Percentiles rank a stretch among this genome's conserved stretches.
These are phyloP conservation scores for Xylaria sp. DNA, from an alignment of 2,329 filamentous ascomycete species.

Conservation along the genomic window DNA sequence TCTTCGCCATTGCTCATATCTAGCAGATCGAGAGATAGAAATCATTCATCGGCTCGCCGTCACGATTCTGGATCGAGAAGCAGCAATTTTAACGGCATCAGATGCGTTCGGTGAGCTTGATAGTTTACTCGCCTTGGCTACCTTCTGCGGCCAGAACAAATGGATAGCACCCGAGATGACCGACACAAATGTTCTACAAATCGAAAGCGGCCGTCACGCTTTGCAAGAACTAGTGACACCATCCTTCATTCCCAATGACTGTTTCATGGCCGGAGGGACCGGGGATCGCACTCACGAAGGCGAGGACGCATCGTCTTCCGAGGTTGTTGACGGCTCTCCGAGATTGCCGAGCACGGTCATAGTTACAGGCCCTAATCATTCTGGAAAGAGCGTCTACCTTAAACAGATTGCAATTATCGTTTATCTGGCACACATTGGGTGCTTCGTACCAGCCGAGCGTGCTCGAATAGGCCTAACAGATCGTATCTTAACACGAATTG, in stretches of 20 bases:
- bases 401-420: constrained; percentile 93
- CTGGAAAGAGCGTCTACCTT: constrained; percentile 94
- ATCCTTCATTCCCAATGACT: constrained; percentile 85
- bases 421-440: constrained; percentile 91
- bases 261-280: constrained; percentile 71
- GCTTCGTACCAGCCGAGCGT: constrained; percentile 83
- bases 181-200: constrained; percentile 73
- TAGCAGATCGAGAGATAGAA: constrained; percentile 83
- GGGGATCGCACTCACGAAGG: constrained; percentile 44
- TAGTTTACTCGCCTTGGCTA: constrained; percentile 80
- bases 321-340: constrained; percentile 23
- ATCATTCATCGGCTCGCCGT: constrained; percentile 82
- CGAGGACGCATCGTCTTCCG: constrained; percentile 18
- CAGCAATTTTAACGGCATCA: constrained; percentile 73
- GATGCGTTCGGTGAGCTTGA: constrained; percentile 89
- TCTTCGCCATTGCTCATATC: constrained; percentile 25
- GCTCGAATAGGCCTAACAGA: constrained; percentile 89
- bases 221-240: constrained; percentile 86
- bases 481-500: constrained; percentile 87
- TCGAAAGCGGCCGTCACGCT: constrained; percentile 83
- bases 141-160: constrained; percentile 78
- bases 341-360: constrained; percentile 74
- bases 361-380: constrained; percentile 94
- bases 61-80: constrained; percentile 74
- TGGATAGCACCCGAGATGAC: constrained; percentile 77